These are phyloP conservation scores for Candida dajiaensis DNA, from an alignment of 805 yeast species.

Conservation along the genomic window DNA sequence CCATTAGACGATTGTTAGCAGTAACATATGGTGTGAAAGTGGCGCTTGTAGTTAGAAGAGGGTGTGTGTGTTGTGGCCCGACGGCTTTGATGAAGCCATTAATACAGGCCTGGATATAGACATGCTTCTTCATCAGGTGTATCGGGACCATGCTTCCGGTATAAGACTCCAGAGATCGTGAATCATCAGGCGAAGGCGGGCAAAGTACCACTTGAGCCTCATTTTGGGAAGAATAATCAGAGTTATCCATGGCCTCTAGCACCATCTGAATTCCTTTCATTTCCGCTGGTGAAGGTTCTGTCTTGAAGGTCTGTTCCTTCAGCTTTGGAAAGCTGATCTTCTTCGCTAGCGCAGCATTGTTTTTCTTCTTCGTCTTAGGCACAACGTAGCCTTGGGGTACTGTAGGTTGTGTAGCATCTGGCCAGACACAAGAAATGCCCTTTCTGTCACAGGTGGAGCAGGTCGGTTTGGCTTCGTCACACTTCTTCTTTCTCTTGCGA, in stretches of 20 bases:
- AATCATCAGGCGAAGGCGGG: neutral
- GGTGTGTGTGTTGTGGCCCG: constrained; percentile 38
- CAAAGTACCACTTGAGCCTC: neutral
- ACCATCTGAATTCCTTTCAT: neutral
- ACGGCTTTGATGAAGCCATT: constrained; percentile 35
- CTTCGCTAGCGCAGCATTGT: neutral
- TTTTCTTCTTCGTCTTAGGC: neutral
- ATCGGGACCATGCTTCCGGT: neutral
- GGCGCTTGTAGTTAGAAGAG: constrained; percentile 33
- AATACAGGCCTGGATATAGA: constrained; percentile 24
- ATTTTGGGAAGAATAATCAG: neutral
- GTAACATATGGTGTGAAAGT: constrained; percentile 33
- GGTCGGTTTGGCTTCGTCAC: constrained; percentile 44
- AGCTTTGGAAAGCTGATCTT: neutral
- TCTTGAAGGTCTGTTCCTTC: too few relatives aligned
- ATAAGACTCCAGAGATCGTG: neutral
- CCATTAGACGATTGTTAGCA: constrained; percentile 23
- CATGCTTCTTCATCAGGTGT: constrained; percentile 3
- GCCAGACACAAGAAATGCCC: constrained; percentile 24
- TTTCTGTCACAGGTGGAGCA: constrained; percentile 37
- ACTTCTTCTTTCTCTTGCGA: constrained; percentile 58
- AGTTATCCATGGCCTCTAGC: neutral
- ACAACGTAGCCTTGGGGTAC: neutral
- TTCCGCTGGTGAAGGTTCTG: neutral
- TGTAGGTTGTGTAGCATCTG: constrained; percentile 2